Percentiles rank a stretch among this genome's conserved stretches.
phyloP scores from a whole-genome alignment of 345 rosid genomes.

The Aegle marmelos region DNA sequence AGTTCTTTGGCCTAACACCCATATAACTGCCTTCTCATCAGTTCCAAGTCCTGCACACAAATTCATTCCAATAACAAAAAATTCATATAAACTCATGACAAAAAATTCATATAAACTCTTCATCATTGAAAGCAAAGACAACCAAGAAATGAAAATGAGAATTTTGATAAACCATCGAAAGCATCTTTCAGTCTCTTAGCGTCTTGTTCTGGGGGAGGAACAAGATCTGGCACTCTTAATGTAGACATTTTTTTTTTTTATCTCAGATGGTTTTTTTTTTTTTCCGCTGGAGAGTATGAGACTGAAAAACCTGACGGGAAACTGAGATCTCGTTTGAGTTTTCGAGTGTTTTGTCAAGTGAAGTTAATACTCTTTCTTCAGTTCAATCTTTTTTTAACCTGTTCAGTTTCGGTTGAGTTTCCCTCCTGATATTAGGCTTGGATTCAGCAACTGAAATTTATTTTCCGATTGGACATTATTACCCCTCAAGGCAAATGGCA shows the following conservation, averaged over 20 bases:
- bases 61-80: not conserved
- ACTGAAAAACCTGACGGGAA: not conserved
- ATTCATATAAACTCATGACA: not conserved
- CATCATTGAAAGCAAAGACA: not conserved
- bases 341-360: constrained; percentile 1
- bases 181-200: constrained; percentile 56
- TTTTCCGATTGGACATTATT: constrained; percentile 13
- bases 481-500: constrained; percentile 6
- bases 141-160: not conserved
- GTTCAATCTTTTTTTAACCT: not conserved
- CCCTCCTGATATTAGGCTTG: constrained; percentile 25
- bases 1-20: constrained; percentile 64
- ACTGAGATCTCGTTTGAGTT: not conserved
- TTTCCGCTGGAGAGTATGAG: too few species aligned
- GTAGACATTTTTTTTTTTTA: constrained; percentile 39
- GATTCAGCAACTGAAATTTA: not conserved
- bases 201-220: constrained; percentile 73
- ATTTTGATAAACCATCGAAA: constrained; percentile 48
- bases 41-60: constrained; percentile 64
- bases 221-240: constrained; percentile 51
- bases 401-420: constrained; percentile 23
- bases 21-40: constrained; percentile 60
- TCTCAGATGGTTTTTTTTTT: not conserved
- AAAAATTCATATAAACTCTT: not conserved
- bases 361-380: not conserved